These are phyloP conservation scores for Heimioporus sp. DNA, from an alignment of 768 basidiomycete genomes.

Conservation along the genomic window DNA sequence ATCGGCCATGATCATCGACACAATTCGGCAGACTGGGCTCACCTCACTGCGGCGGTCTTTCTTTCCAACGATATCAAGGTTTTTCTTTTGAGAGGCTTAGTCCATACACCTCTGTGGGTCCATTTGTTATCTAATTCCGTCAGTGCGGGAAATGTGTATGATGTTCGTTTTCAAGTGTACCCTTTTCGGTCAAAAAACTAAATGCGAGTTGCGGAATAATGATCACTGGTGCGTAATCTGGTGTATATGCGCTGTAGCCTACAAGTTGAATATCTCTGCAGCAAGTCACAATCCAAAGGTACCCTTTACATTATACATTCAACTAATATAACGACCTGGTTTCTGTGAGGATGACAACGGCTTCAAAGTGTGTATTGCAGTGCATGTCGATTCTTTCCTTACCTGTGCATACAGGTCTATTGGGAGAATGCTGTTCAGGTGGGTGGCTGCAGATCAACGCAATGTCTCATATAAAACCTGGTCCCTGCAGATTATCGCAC, in stretches of 20 bases:
- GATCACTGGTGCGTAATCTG: conserved; percentile 68
- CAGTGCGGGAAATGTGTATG: background rate
- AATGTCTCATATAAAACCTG: background rate
- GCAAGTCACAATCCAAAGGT: conserved; percentile 92
- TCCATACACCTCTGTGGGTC: conserved; percentile 77
- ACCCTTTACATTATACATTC: background rate
- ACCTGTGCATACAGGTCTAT: conserved; percentile 55
- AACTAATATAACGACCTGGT: background rate
- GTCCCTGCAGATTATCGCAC: conserved; percentile 66
- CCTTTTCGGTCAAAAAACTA: conserved; percentile 67
- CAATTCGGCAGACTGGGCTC: conserved; percentile 76
- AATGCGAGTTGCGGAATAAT: conserved; percentile 82
- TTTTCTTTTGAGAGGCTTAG: conserved; percentile 64
- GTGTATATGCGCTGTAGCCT: background rate
- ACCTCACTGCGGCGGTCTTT: conserved; percentile 72
- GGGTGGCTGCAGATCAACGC: background rate
- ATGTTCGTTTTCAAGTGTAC: conserved; percentile 53
- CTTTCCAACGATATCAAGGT: conserved; percentile 62
- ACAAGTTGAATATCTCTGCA: conserved; percentile 21
- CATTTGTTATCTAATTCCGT: background rate
- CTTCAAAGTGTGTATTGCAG: conserved; percentile 59
- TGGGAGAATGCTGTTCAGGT: conserved; percentile 91
- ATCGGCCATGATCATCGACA: conserved; percentile 86
- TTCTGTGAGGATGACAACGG: conserved; percentile 74
- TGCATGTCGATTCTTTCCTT: background rate